Evolutionary conservation across 331 rosid species (phyloP).

Genomic region (Cydonia oblonga): DNA sequence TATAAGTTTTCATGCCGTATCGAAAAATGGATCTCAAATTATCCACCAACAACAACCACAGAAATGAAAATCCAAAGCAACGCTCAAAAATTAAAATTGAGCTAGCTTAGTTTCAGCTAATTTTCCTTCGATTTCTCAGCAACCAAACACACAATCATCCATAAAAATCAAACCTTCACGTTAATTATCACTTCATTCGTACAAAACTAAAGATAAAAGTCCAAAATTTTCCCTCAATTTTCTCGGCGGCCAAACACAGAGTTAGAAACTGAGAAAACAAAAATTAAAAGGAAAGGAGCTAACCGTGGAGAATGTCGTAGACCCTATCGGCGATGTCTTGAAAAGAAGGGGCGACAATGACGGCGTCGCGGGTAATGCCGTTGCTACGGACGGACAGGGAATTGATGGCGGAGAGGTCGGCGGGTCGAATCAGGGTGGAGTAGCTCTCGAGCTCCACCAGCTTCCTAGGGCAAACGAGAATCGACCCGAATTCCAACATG

Average conservation of each 20-base stretch:
- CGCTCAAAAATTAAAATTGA: neutral
- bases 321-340: conserved; percentile 48
- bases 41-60: neutral
- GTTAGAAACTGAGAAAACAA: too few relatives aligned
- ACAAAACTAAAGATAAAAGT: neutral
- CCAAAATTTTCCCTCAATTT: neutral
- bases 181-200: neutral
- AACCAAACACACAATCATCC: neutral
- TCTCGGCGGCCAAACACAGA: neutral
- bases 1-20: too few relatives aligned
- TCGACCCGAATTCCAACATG: conserved; percentile 79
- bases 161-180: neutral
- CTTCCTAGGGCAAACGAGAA: conserved; percentile 73
- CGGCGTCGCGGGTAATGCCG: conserved; percentile 52
- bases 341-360: conserved; percentile 52
- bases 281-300: too few relatives aligned
- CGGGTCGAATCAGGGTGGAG: conserved; percentile 58
- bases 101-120: neutral
- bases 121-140: neutral
- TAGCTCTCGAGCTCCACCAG: conserved; percentile 56
- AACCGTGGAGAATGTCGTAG: conserved; percentile 80
- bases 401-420: conserved; percentile 43
- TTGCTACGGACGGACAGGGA: conserved; percentile 57
- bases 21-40: too few relatives aligned
- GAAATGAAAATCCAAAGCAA: neutral